phyloP scores from a whole-genome alignment of 306 rosid genomes.

The Begonia peltatifolia region DNA sequence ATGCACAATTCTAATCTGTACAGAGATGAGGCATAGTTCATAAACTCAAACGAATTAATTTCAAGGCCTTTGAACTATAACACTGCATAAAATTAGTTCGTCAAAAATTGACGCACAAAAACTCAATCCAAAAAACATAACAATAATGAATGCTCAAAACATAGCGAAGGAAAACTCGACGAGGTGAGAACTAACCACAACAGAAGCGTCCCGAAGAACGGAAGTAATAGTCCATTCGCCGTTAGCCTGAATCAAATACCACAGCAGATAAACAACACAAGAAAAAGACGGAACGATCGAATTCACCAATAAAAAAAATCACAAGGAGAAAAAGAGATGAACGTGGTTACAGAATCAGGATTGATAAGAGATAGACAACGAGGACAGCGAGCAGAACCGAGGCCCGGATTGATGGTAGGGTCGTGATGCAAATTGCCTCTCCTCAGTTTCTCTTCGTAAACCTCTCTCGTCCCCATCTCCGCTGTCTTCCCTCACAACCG shows the following conservation, averaged over 20 bases:
- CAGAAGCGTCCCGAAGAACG: constrained; percentile 61
- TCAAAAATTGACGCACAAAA: too few species aligned
- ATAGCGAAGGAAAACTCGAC: neutral
- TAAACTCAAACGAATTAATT: too few species aligned
- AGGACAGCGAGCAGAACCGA: constrained; percentile 79
- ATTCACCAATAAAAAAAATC: neutral
- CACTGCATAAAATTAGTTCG: too few species aligned
- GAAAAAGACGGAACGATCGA: neutral
- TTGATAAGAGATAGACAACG: constrained; percentile 74
- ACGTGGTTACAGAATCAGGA: constrained; percentile 29
- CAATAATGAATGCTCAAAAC: neutral
- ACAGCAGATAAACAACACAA: neutral
- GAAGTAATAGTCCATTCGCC: constrained; percentile 75
- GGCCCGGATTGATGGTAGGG: constrained; percentile 85
- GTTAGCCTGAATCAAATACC: constrained; percentile 28
- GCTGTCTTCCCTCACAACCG: neutral
- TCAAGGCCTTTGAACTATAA: too few species aligned
- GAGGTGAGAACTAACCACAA: constrained; percentile 42
- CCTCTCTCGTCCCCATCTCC: constrained; percentile 74
- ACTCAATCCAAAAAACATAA: too few species aligned
- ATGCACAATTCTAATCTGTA: too few species aligned
- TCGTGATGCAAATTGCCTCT: constrained; percentile 65
- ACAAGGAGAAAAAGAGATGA: neutral
- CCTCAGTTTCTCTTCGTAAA: constrained; percentile 68
- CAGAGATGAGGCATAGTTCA: too few species aligned